phyloP scores from a whole-genome alignment of 495 filamentous ascomycete species.

The Aspergillus diversus region DNA sequence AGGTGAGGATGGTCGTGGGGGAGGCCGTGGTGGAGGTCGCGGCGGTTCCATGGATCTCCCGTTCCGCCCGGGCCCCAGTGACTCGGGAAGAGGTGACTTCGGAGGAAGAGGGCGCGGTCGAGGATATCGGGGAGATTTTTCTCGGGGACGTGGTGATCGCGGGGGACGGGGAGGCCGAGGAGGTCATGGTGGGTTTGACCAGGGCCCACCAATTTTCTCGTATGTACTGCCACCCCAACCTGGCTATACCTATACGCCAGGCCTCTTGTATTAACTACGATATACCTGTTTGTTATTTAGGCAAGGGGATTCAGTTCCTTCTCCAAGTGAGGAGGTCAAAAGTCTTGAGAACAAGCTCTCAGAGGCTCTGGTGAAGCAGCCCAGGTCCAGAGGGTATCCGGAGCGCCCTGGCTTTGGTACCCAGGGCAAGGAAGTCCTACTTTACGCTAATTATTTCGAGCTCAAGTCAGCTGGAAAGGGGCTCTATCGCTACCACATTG shows the following conservation, averaged over 20 bases:
- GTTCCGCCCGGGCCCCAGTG: conserved; percentile 11
- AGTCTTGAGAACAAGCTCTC: conserved; percentile 36
- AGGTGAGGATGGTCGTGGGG: conserved; percentile 13
- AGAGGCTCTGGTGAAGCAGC: conserved; percentile 30
- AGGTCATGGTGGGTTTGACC: conserved; percentile 24
- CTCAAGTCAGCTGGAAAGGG: conserved; percentile 43
- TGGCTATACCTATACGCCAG: background rate
- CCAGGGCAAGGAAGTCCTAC: conserved; percentile 47
- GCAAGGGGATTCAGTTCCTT: conserved; percentile 24
- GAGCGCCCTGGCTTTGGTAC: conserved; percentile 64
- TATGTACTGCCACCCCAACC: conserved; percentile 23
- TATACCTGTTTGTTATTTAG: conserved; percentile 21
- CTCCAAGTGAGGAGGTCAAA: conserved; percentile 29
- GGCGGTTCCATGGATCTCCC: conserved; percentile 11
- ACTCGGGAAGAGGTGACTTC: conserved; percentile 25
- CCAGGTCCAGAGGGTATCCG: conserved; percentile 23
- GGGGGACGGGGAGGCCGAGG: conserved; percentile 26
- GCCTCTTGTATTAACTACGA: background rate
- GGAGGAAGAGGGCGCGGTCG: conserved; percentile 13
- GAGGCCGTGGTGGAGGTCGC: conserved; percentile 10
- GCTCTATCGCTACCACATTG: conserved; percentile 43
- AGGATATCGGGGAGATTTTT: conserved; percentile 13
- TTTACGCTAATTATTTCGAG: conserved; percentile 70
- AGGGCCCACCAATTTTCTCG: conserved; percentile 33
- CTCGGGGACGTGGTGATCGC: conserved; percentile 6